A percentile compares a stretch with the other conserved stretches of the same genome.
Conservation (phyloP, 495 filamentous ascomycete species). For the Penicillium pulvis region DNA sequence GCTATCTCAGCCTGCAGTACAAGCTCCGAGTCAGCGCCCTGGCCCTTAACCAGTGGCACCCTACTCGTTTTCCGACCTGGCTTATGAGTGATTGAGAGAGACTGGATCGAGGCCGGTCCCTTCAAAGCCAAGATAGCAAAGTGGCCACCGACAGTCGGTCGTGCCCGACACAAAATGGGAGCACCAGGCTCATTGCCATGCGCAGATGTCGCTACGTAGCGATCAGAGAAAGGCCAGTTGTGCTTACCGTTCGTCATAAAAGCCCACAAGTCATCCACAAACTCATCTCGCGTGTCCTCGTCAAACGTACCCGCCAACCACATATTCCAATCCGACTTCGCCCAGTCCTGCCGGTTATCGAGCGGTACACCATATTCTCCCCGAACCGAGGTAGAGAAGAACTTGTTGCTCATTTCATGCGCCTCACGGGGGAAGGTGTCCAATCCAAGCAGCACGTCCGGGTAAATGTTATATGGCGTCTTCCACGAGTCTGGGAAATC, state of each 20-base stretch:
- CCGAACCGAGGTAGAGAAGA: slow-evolving; percentile 37
- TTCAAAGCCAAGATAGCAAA: slow-evolving; percentile 53
- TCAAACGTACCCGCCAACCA: slow-evolving; percentile 44
- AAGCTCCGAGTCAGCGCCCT: background rate
- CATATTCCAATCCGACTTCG: slow-evolving; percentile 56
- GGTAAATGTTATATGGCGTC: slow-evolving; percentile 49
- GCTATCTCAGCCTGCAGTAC: background rate
- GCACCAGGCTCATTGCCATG: slow-evolving; percentile 39
- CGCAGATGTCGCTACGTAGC: slow-evolving; percentile 40
- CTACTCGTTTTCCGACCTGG: background rate
- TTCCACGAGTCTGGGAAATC: slow-evolving; percentile 40
- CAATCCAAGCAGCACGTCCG: slow-evolving; percentile 47
- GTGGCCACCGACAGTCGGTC: slow-evolving; percentile 59
- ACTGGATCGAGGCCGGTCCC: slow-evolving; percentile 32
- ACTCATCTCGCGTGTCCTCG: slow-evolving; percentile 32
- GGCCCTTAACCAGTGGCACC: background rate
- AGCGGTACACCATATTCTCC: slow-evolving; percentile 48
- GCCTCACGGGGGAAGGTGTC: slow-evolving; percentile 40
- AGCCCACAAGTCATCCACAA: slow-evolving; percentile 45
- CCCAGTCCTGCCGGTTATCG: slow-evolving; percentile 47
- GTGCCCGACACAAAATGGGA: slow-evolving; percentile 49
- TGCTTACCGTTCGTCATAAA: slow-evolving; percentile 53
- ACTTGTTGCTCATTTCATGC: slow-evolving; percentile 40
- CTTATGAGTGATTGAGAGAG: slow-evolving; percentile 17
- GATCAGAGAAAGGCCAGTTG: slow-evolving; percentile 51